A percentile compares a stretch with the other conserved stretches of the same genome.
Evolutionary conservation across 2,329 filamentous ascomycete genomes (phyloP).

Genomic region (Tolypocladium nubicola): DNA sequence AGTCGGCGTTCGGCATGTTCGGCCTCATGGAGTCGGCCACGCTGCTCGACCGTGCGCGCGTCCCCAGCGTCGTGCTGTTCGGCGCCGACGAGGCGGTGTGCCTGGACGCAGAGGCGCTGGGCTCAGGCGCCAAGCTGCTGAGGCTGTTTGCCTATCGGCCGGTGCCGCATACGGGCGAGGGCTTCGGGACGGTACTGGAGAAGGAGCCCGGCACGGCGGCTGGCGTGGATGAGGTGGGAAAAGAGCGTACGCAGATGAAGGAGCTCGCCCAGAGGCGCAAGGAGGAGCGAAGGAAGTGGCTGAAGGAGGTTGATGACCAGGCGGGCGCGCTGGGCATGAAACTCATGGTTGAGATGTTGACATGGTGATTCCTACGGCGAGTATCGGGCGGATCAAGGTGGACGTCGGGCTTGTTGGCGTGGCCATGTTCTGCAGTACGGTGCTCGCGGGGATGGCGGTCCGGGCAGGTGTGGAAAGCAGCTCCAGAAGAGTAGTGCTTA

Average conservation of each 20-base stretch:
- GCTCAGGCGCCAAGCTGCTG: constrained; percentile 30
- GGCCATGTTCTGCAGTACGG: constrained; percentile 50
- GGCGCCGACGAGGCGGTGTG: constrained; percentile 32
- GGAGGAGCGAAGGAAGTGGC: constrained; percentile 19
- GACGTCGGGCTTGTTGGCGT: constrained; percentile 41
- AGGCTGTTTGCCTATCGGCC: constrained; percentile 23
- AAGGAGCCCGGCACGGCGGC: neutral
- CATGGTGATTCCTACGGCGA: constrained; percentile 47
- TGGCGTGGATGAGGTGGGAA: constrained; percentile 3
- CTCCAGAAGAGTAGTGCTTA: constrained; percentile 8
- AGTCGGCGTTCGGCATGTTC: constrained; percentile 54
- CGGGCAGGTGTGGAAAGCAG: constrained; percentile 41
- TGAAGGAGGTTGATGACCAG: constrained; percentile 17
- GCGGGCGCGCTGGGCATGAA: constrained; percentile 29
- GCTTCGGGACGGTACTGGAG: constrained; percentile 10
- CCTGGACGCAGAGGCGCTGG: constrained; percentile 43
- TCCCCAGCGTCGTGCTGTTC: constrained; percentile 39
- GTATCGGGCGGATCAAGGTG: constrained; percentile 49
- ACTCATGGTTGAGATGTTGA: constrained; percentile 47
- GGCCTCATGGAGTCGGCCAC: constrained; percentile 56
- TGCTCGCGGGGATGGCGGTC: constrained; percentile 48
- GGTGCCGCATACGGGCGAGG: constrained; percentile 19
- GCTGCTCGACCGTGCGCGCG: constrained; percentile 39
- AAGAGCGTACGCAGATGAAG: constrained; percentile 16
- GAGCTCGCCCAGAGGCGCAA: constrained; percentile 20